A percentile compares a stretch with the other conserved stretches of the same genome.
phyloP scores from a whole-genome alignment of 2,329 filamentous ascomycete species.

The Stachybotrys chartarum region DNA sequence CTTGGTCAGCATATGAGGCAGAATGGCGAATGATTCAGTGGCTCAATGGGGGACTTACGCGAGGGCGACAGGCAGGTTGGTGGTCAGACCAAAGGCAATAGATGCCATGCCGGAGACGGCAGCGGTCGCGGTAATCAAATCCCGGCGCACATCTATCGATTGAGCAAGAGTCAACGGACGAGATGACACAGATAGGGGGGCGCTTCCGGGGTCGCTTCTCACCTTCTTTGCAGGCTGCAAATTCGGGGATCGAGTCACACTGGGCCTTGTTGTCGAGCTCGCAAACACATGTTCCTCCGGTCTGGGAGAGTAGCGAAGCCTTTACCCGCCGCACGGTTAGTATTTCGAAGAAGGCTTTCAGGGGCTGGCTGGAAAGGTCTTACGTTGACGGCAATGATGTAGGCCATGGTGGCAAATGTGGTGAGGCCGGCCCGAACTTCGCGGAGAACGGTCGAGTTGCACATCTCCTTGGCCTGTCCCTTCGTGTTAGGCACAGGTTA shows the following conservation, averaged over 20 bases:
- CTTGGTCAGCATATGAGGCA: background rate
- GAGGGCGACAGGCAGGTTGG: slow-evolving; percentile 60
- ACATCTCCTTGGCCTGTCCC: slow-evolving; percentile 56
- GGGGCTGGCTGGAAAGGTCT: slow-evolving; percentile 9
- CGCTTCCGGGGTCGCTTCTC: slow-evolving; percentile 3
- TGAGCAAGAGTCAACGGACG: background rate
- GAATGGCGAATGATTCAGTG: slow-evolving; percentile 4
- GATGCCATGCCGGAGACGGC: slow-evolving; percentile 69
- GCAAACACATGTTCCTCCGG: slow-evolving; percentile 71
- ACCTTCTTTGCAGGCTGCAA: slow-evolving; percentile 40
- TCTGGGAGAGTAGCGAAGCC: slow-evolving; percentile 65
- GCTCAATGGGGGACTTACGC: slow-evolving; percentile 17
- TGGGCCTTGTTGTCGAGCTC: slow-evolving; percentile 30
- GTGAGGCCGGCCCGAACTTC: slow-evolving; percentile 75
- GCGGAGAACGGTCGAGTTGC: slow-evolving; percentile 63
- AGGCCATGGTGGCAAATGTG: slow-evolving; percentile 76
- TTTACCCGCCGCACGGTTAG: slow-evolving; percentile 21
- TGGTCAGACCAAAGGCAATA: slow-evolving; percentile 71
- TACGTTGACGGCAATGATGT: slow-evolving; percentile 71
- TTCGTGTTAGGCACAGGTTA: background rate
- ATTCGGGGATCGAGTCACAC: slow-evolving; percentile 42
- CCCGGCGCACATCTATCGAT: slow-evolving; percentile 53
- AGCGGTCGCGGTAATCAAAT: slow-evolving; percentile 78
- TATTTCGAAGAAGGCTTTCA: background rate
- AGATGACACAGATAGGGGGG: slow-evolving; percentile 1